These are phyloP conservation scores for Candida nanaspora DNA, from an alignment of 805 yeast genomes.

Conservation along the genomic window DNA sequence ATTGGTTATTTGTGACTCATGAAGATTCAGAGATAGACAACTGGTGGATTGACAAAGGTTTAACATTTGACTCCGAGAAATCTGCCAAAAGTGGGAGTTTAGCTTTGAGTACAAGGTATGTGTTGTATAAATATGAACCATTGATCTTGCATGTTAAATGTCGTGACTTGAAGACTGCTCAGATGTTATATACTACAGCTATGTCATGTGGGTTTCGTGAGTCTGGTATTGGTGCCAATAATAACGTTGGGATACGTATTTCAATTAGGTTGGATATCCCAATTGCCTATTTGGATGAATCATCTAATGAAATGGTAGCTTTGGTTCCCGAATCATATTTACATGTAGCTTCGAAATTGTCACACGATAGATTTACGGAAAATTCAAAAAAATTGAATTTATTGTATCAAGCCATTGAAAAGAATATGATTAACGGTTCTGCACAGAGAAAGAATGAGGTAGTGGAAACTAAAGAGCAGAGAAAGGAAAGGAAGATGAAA, in stretches of 20 bases:
- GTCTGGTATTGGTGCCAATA: slow-evolving; percentile 76
- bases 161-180: slow-evolving; percentile 50
- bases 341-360: slow-evolving; percentile 41
- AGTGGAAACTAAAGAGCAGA: slow-evolving; percentile 49
- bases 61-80: slow-evolving; percentile 13
- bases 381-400: slow-evolving; percentile 50
- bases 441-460: slow-evolving; percentile 1
- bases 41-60: slow-evolving; percentile 36
- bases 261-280: slow-evolving; percentile 74
- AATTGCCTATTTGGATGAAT: slow-evolving; percentile 46
- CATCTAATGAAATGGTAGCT: slow-evolving; percentile 19
- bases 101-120: slow-evolving; percentile 34
- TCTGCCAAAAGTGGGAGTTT: neutral
- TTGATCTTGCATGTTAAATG: slow-evolving; percentile 80
- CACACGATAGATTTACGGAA: slow-evolving; percentile 59
- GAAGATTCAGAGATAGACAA: slow-evolving; percentile 37
- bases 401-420: slow-evolving; percentile 35
- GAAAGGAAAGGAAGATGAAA: slow-evolving; percentile 42
- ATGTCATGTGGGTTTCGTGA: slow-evolving; percentile 86
- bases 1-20: slow-evolving; percentile 79
- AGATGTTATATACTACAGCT: slow-evolving; percentile 57
- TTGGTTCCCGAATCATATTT: slow-evolving; percentile 51
- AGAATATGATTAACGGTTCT: slow-evolving; percentile 16
- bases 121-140: slow-evolving; percentile 79
- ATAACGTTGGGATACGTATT: slow-evolving; percentile 70